Base-by-base conservation (phyloP, 2,329 filamentous ascomycete genomes). In the Penicillium sp. region DNA sequence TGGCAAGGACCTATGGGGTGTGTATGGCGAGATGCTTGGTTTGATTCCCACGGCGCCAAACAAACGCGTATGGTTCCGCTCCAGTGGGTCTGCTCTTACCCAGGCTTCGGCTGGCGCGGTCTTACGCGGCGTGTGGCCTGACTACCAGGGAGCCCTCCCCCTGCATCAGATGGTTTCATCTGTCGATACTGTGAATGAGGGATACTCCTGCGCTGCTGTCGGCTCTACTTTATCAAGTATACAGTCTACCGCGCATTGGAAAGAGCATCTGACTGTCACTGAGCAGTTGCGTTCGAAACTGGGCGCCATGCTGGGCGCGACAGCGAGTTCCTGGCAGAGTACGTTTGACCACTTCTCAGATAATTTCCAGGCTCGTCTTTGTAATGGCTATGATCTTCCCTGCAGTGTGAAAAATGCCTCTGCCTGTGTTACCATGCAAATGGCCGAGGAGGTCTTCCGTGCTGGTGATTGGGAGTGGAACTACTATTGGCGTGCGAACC, bases 401-500 rank as follows among this genome's bases (percentile, higher is more conserved):
- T 75, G 73, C 52, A 63, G 63, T 38, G 4, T 68, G 1, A 53
- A 53, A 0, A 63, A 74, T 43, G 51, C 53, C 0, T 63, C 64
- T 0, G 51, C 61, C 3, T 75, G 73, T 47, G 71, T 70, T n/a
- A 73, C 63, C 0, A 55, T 39, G 30, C 51, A 61, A 0, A 68
- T 72, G 56, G 72, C 69, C 0, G 51, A 74, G 1, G 67, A 73
- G 47, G 71, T 71, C 8, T 75, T 75, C 58, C 70, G 73, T 29
- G 72, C 71, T 1, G 73, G 73, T 6, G 73, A 75, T 44, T 75
- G 73, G 73, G 70, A 73, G 48, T 75, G 71, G 69, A 74, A 75
- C 43, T 75, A 74, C 58, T 74, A 70, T 59, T 75, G 70, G 70
- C 67, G 72, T 7, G 57, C 58, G 3, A 74, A 70, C 38, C 60